Conservation (phyloP, 805 yeast species). For the Wickerhamomyces subpelliculosus region DNA sequence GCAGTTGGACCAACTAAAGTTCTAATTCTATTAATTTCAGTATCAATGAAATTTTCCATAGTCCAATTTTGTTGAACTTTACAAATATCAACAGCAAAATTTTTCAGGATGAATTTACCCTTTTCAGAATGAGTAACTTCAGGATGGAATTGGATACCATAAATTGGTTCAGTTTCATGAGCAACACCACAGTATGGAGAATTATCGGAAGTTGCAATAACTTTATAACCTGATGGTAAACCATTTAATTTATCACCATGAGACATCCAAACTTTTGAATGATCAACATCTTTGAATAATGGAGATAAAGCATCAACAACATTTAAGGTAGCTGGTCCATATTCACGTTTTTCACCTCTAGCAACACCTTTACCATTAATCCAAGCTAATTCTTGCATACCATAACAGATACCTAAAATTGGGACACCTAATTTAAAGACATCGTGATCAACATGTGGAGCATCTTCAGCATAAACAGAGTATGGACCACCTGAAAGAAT, state of each 20-base stretch:
- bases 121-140: constrained; percentile 94
- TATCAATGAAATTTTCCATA: constrained; percentile 95
- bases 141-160: constrained; percentile 98
- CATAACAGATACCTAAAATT: constrained; percentile 95
- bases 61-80: constrained; percentile 88
- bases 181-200: constrained; percentile 95
- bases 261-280: constrained; percentile 99
- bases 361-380: constrained; percentile 86
- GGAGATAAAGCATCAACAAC: constrained; percentile 64
- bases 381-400: constrained; percentile 99
- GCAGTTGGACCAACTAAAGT: constrained; percentile 93
- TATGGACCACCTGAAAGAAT: constrained; percentile 96
- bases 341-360: constrained; percentile 96
- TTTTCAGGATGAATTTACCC: constrained; percentile 81
- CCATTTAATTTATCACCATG: constrained; percentile 95
- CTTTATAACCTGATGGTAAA: constrained; percentile 81
- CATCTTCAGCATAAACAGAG: constrained; percentile 91
- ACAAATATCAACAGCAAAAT: constrained; percentile 92
- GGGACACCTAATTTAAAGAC: constrained; percentile 90
- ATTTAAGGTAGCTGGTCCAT: constrained; percentile 89
- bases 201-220: constrained; percentile 87
- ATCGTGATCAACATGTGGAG: constrained; percentile 96
- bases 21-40: constrained; percentile 91
- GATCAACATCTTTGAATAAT: constrained; percentile 81
- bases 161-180: constrained; percentile 64